Base-by-base conservation (phyloP, 345 rosid species). In the Gossypium turneri region DNA sequence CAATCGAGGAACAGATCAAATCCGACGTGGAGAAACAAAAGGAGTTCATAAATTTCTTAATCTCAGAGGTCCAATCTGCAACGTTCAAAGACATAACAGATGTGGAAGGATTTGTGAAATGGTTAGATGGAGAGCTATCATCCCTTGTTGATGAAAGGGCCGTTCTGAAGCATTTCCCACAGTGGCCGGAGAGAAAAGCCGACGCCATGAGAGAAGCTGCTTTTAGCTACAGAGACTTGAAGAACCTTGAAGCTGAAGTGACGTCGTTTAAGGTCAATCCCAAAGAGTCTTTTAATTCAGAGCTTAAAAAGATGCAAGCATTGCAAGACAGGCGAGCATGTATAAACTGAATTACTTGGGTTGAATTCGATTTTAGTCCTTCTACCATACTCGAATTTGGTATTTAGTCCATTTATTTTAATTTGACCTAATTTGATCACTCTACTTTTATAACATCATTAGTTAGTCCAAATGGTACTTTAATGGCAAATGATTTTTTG, bases 251-350 rank as follows among this genome's bases (percentile, higher is more conserved):
- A 74, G 79, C 82, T 38, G 92, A 94, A 61, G 88, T 91, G 73
- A 76, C 79, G 15, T 87, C 92, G 19, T 91, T 89, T 65, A 76
- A 78, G 80, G 87, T 84, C 77, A 88, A 88, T 65, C 88, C 81
- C 71, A 92, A 87, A 69, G 94, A 90, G 47, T 73, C 90, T 29
- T 74, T 80, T 17, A 63, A 65, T 25, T 86, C 78, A 51, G 86
- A 87, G 62, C 75, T 87, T 51, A 80, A 84, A 73, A 90, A 76
- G 81, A 86, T 89, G 81, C 97, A 91, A 83, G 85, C 90, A 44
- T 76, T 90, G 79, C 98, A 92, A 88, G 97, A 92, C 90, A 92
- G 98, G 98, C 94, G 91, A 92, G 94, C 83, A 90, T 86, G 97
- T 88, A 85, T 70, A 84, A 78, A 70, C 79, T 76, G 61, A 72